phyloP scores from a whole-genome alignment of 2,329 filamentous ascomycete genomes.

The Emericellopsis cladophorae region DNA sequence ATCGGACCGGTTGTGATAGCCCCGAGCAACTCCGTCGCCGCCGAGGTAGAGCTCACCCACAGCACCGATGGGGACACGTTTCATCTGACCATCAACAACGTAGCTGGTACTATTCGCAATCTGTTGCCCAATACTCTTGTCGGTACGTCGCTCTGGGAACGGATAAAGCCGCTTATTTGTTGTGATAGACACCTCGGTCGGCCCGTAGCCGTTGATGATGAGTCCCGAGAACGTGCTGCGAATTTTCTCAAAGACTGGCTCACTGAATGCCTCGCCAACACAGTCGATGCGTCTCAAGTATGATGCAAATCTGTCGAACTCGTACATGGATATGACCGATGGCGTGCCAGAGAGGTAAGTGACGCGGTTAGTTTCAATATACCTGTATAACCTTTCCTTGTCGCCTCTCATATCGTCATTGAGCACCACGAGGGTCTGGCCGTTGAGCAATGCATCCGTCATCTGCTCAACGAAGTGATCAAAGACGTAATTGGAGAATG shows the following conservation, averaged over 20 bases:
- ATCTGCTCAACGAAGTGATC: constrained; percentile 2
- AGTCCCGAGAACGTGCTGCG: constrained; percentile 4
- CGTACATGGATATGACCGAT: constrained; percentile 2
- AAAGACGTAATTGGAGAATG: constrained; percentile 4
- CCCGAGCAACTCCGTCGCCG: constrained; percentile 2
- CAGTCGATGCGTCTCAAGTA: not conserved
- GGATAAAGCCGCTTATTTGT: constrained; percentile 4
- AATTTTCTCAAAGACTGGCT: constrained; percentile 4
- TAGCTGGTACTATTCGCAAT: constrained; percentile 12
- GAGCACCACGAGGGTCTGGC: not conserved
- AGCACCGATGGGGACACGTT: constrained; percentile 1
- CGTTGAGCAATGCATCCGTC: not conserved
- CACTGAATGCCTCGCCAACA: not conserved
- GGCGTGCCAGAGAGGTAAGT: constrained; percentile 2
- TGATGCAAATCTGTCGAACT: not conserved
- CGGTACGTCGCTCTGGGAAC: constrained; percentile 3
- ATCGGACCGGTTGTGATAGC: constrained; percentile 2
- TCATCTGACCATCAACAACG: constrained; percentile 14
- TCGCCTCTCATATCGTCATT: not conserved
- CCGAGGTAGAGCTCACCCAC: constrained; percentile 4
- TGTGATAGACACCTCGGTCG: constrained; percentile 5
- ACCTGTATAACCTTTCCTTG: constrained; percentile 1
- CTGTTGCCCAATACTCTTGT: constrained; percentile 2
- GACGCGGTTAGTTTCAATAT: not conserved
- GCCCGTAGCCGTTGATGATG: constrained; percentile 5